These are phyloP conservation scores for Dryas drummondii DNA, from an alignment of 306 rosid species.

Conservation along the genomic window DNA sequence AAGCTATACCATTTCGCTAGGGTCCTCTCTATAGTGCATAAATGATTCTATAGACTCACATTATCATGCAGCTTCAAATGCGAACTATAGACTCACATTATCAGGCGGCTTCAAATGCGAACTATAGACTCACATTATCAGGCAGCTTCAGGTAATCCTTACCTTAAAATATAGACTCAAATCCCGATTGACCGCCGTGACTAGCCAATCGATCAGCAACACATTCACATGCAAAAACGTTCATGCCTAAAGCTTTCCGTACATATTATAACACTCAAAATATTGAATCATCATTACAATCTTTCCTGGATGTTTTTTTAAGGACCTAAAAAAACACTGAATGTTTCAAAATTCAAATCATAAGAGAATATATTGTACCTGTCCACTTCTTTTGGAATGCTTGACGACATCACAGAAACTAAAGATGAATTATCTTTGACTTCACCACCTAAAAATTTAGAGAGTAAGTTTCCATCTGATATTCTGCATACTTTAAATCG, in stretches of 20 bases:
- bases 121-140: too few relatives aligned
- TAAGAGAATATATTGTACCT: constrained; percentile 44
- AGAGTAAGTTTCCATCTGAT: constrained; percentile 29
- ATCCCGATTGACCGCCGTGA: too few relatives aligned
- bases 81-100: too few relatives aligned
- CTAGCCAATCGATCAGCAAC: too few relatives aligned
- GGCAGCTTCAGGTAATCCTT: too few relatives aligned
- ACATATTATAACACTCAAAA: not conserved
- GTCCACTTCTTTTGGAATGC: constrained; percentile 60
- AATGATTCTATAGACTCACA: too few relatives aligned
- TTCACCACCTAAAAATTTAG: constrained; percentile 58
- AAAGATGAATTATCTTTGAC: constrained; percentile 58
- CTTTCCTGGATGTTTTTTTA: not conserved
- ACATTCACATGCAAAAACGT: too few relatives aligned
- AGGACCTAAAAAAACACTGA: not conserved
- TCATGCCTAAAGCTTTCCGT: too few relatives aligned
- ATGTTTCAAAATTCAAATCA: not conserved
- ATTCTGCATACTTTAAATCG: constrained; percentile 16
- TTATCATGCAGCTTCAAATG: too few relatives aligned
- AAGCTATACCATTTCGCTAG: not conserved
- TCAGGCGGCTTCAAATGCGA: too few relatives aligned
- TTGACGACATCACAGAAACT: constrained; percentile 54
- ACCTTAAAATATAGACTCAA: too few relatives aligned
- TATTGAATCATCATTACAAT: not conserved
- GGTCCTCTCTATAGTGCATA: not conserved